Evolutionary conservation across 2,329 filamentous ascomycete species (phyloP).

Genomic region (Leptographium procerum): DNA sequence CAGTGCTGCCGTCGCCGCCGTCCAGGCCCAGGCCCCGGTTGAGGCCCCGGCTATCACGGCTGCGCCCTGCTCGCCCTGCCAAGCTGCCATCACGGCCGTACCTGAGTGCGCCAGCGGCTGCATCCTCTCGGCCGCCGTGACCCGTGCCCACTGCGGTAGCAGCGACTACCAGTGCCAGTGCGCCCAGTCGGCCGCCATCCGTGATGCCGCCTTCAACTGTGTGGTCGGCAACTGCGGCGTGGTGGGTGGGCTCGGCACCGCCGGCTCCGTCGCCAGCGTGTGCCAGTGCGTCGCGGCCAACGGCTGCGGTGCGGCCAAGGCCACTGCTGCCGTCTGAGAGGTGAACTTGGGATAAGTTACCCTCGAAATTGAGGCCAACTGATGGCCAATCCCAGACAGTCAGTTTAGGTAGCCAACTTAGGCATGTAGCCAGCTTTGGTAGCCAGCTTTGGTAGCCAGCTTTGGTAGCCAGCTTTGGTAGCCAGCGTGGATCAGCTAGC

Average conservation of each 20-base stretch:
- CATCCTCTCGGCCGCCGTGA: constrained; percentile 2
- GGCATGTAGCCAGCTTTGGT: too few relatives aligned
- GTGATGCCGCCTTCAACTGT: constrained; percentile 6
- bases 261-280: background rate
- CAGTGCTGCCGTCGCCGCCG: background rate
- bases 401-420: too few relatives aligned
- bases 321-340: background rate
- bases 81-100: background rate
- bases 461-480: too few relatives aligned
- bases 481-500: too few relatives aligned
- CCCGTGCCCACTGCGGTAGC: background rate
- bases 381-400: too few relatives aligned
- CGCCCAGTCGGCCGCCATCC: background rate
- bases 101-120: constrained; percentile 1
- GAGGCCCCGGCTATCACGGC: background rate
- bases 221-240: constrained; percentile 5
- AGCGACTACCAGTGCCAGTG: constrained; percentile 5
- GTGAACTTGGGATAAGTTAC: too few relatives aligned
- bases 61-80: background rate
- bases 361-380: too few relatives aligned
- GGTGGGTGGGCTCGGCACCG: background rate
- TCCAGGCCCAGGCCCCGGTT: background rate
- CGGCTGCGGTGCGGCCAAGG: background rate
- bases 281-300: background rate
- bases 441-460: too few relatives aligned